A percentile compares a stretch with the other conserved stretches of the same genome.
phyloP scores from a whole-genome alignment of 768 basidiomycete species.

The Trametes punicea region DNA sequence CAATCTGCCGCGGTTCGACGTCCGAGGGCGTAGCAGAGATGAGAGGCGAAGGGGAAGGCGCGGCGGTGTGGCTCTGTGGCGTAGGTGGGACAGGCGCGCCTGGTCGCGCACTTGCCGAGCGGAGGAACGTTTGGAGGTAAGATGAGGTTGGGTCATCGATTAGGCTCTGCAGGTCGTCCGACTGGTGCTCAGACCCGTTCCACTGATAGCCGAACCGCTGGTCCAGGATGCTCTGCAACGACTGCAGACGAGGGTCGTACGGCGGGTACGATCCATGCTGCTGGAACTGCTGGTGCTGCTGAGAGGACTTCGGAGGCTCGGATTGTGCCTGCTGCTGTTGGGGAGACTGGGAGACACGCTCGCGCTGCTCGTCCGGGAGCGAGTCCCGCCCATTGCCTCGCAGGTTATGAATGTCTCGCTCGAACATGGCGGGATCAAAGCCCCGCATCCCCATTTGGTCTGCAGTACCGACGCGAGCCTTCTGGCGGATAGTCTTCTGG shows the following conservation, averaged over 20 bases:
- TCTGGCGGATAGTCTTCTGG: constrained; percentile 41
- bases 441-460: constrained; percentile 61
- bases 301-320: constrained; percentile 3
- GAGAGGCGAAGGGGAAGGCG: constrained; percentile 69
- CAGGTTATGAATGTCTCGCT: constrained; percentile 31
- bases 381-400: constrained; percentile 18
- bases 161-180: constrained; percentile 58
- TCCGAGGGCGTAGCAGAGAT: constrained; percentile 48
- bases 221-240: constrained; percentile 11
- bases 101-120: constrained; percentile 50
- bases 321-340: constrained; percentile 7
- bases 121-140: constrained; percentile 58
- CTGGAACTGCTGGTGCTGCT: not conserved
- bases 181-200: constrained; percentile 34
- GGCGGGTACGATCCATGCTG: constrained; percentile 10
- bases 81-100: constrained; percentile 79
- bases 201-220: constrained; percentile 20
- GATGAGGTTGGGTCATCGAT: constrained; percentile 56
- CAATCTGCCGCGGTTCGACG: constrained; percentile 36
- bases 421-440: constrained; percentile 55
- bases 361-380: constrained; percentile 18
- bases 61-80: constrained; percentile 70
- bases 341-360: constrained; percentile 21
- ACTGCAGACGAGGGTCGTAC: constrained; percentile 16
- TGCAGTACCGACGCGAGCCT: constrained; percentile 53